Base-by-base conservation (phyloP, 495 filamentous ascomycete species). In the Immersiella caudata region DNA sequence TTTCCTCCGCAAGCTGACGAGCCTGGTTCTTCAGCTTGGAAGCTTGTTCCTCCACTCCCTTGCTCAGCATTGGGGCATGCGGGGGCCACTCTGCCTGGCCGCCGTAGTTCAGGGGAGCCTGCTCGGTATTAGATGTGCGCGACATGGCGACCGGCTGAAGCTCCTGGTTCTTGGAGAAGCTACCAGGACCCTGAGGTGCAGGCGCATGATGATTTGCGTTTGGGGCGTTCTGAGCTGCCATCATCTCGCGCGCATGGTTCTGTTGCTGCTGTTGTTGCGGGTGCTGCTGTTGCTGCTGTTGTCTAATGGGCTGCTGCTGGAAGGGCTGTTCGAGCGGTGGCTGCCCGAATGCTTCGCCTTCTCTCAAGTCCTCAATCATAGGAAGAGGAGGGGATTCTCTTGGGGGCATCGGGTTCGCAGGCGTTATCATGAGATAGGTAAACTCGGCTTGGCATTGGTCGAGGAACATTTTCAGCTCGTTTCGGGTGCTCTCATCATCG, bases 391-490 rank as follows among this genome's bases (percentile, higher is more conserved):
- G 82, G 12, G 82, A 82, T 51, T 86, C 84, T 71, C 82, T 77
- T 5, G 87, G 87, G 14, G 87, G 84, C n/a, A 83, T 75, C 24
- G 86, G 86, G 69, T 86, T 88, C 58, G 87, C 84, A 6, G 87
- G 87, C 2, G 86, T 86, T 16, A 86, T 81, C 83, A 88, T 86
- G 9, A 89, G 79, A 67, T 89, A 88, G n/a, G 86, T 86, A 62
- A 89, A 86, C 67, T 89, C 87, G 65, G 84, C 80, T 66, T 86
- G 81, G 66, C 87, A 88, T 67, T 88, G 86, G 69, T 88, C 87
- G 58, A 89, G 76, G 70, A 88, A 87, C 20, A 85, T 81, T 66
- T 86, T 86, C 27, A 90, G 78, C 60, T 88, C 88, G 27, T 83
- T 79, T 49, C 86, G 81, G 64, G 81, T 78, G 16, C 80, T 75